Evolutionary conservation across 495 filamentous ascomycete genomes (phyloP).

Genomic region (Talaromyces wortmannii): DNA sequence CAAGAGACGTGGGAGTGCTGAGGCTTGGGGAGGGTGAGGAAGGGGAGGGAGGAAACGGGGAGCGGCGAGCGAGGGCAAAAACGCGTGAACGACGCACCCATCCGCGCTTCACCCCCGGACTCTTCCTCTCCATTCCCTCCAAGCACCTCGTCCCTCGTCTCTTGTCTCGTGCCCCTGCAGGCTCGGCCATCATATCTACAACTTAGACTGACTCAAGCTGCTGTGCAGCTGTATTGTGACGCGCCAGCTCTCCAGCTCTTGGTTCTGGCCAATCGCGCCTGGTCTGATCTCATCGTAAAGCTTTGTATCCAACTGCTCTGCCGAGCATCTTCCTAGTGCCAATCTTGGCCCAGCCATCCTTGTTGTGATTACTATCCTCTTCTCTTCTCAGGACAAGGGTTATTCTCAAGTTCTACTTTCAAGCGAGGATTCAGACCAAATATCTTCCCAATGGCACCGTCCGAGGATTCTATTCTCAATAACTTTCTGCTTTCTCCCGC

Average conservation of each 20-base stretch:
- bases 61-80: constrained; percentile 11
- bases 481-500: constrained; percentile 74
- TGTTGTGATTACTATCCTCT: not conserved
- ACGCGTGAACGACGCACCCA: constrained; percentile 3
- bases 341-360: not conserved
- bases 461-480: constrained; percentile 63
- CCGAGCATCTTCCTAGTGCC: not conserved
- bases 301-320: not conserved
- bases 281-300: not conserved
- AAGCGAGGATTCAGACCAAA: not conserved
- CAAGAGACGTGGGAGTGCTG: not conserved
- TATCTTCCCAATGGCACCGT: constrained; percentile 51
- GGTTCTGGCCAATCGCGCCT: not conserved
- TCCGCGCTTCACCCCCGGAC: not conserved
- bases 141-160: not conserved
- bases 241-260: not conserved
- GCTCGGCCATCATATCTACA: not conserved
- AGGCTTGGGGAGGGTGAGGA: not conserved
- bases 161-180: too few relatives aligned
- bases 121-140: not conserved
- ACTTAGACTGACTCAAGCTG: not conserved
- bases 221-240: not conserved
- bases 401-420: not conserved
- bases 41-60: constrained; percentile 5
- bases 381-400: not conserved